A percentile compares a stretch with the other conserved stretches of the same genome.
These are phyloP conservation scores for Oryza longistaminata DNA, from an alignment of 176 grass and related monocot species.

Conservation along the genomic window DNA sequence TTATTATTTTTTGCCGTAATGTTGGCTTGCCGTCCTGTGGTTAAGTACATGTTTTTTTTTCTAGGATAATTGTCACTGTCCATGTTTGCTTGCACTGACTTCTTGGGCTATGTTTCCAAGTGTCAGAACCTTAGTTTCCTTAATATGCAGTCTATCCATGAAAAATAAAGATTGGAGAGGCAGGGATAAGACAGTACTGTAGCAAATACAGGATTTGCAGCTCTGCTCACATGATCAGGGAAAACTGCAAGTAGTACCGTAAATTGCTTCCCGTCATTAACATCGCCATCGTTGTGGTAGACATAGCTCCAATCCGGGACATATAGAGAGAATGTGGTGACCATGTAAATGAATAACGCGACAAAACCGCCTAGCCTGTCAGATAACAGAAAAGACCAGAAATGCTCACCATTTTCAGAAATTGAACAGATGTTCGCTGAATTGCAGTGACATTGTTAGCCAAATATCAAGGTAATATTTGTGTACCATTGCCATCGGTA, in stretches of 20 bases:
- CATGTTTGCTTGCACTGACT: slow-evolving; percentile 17
- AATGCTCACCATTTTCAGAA: not conserved
- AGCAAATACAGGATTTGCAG: not conserved
- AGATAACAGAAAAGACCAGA: not conserved
- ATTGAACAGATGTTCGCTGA: not conserved
- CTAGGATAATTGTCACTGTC: slow-evolving; percentile 1
- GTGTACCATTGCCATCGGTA: slow-evolving; percentile 69
- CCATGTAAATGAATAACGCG: slow-evolving; percentile 52
- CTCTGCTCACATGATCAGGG: not conserved
- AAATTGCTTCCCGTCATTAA: slow-evolving; percentile 63
- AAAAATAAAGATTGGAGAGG: too few relatives aligned
- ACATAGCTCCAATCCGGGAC: slow-evolving; percentile 67
- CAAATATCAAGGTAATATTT: not conserved
- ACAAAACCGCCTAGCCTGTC: slow-evolving; percentile 55
- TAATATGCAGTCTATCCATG: not conserved
- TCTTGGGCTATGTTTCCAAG: slow-evolving; percentile 28
- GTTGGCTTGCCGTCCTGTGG: slow-evolving; percentile 39
- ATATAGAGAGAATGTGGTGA: slow-evolving; percentile 46
- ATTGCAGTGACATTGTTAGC: not conserved
- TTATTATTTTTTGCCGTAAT: not conserved
- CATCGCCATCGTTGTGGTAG: slow-evolving; percentile 40
- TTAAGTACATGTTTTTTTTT: slow-evolving; percentile 21
- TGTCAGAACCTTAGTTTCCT: slow-evolving; percentile 11
- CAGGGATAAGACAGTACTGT: slow-evolving; percentile 17
- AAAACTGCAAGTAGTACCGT: slow-evolving; percentile 27